Conservation (phyloP, 805 yeast species). For the Candida xyloterini region DNA sequence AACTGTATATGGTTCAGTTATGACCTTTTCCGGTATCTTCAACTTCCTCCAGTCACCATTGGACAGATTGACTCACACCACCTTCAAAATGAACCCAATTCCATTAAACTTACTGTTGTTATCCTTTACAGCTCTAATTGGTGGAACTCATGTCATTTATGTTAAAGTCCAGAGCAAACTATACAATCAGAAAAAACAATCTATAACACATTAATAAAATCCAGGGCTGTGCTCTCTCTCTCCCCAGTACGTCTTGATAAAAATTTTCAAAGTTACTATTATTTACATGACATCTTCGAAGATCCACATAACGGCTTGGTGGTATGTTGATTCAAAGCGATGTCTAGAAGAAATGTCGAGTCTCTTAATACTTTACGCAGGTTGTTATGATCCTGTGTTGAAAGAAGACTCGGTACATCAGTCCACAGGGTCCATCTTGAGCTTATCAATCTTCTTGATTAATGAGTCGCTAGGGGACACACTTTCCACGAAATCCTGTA, state of each 20-base stretch:
- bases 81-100: constrained; percentile 52
- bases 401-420: constrained; percentile 19
- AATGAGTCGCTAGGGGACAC: constrained; percentile 30
- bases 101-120: constrained; percentile 46
- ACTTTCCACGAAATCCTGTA: constrained; percentile 57
- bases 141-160: constrained; percentile 40
- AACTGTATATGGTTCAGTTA: constrained; percentile 54
- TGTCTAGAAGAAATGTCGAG: constrained; percentile 36
- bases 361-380: constrained; percentile 5
- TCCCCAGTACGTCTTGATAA: neutral
- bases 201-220: constrained; percentile 1
- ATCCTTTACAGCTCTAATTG: constrained; percentile 40
- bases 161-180: constrained; percentile 32
- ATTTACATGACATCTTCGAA: constrained; percentile 43
- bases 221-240: constrained; percentile 6
- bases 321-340: constrained; percentile 49
- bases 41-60: constrained; percentile 47
- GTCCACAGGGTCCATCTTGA: constrained; percentile 22
- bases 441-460: constrained; percentile 19
- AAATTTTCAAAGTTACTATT: constrained; percentile 2
- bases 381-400: constrained; percentile 3
- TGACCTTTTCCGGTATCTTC: constrained; percentile 50
- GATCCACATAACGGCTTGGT: constrained; percentile 40
- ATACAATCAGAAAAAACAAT: constrained; percentile 19
- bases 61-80: constrained; percentile 49